A percentile compares a stretch with the other conserved stretches of the same genome.
Conservation (phyloP, 139 green algal species). For the Deuterostichococcus epilithicus region DNA sequence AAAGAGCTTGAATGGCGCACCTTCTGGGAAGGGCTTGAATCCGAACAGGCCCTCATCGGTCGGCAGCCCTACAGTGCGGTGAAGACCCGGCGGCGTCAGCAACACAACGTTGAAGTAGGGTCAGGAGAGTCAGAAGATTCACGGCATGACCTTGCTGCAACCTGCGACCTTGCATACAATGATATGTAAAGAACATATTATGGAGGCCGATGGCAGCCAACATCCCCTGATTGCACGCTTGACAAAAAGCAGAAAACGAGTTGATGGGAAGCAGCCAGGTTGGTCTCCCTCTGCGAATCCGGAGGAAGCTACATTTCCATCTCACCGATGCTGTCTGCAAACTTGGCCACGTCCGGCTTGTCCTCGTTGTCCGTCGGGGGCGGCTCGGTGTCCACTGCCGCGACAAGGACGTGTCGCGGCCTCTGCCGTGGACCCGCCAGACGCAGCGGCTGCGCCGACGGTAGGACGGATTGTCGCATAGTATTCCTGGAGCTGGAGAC, state of each 20-base stretch:
- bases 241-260: too few relatives aligned
- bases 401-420: too few relatives aligned
- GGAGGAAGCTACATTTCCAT: neutral
- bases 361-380: neutral
- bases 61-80: conserved; percentile 28
- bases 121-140: neutral
- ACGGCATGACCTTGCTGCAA: neutral
- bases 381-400: neutral
- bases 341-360: conserved; percentile 7
- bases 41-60: conserved; percentile 66
- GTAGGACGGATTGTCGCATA: too few relatives aligned
- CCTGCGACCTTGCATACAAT: neutral
- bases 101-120: neutral
- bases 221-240: too few relatives aligned
- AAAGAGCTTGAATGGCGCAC: too few relatives aligned
- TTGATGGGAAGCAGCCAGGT: neutral
- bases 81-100: neutral
- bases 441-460: too few relatives aligned
- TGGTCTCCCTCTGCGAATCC: neutral
- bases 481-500: too few relatives aligned
- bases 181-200: neutral
- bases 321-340: neutral
- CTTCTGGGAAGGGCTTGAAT: conserved; percentile 67
- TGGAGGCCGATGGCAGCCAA: neutral
- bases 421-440: too few relatives aligned